Evolutionary conservation across 2,329 filamentous ascomycete genomes (phyloP).

Genomic region (Emydomyces testavorans): DNA sequence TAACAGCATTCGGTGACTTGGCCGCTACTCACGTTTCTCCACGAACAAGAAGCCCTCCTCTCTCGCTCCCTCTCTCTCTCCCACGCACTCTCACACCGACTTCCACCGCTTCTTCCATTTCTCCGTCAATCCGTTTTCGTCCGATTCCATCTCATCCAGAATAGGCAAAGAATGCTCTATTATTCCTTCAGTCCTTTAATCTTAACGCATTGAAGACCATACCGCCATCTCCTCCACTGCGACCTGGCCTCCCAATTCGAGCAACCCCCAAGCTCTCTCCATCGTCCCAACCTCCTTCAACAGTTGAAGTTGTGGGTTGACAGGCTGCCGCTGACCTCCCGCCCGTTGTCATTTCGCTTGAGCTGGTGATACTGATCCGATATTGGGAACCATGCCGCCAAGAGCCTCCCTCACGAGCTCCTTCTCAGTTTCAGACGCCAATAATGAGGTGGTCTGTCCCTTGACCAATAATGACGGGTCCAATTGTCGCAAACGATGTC

Average conservation of each 20-base stretch:
- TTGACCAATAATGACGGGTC: conserved; percentile 93
- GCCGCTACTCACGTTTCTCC: conserved; percentile 6
- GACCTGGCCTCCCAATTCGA: not conserved
- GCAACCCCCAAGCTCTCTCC: not conserved
- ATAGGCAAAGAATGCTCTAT: not conserved
- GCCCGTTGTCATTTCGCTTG: not conserved
- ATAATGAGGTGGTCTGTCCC: conserved; percentile 94
- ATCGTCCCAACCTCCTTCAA: too few relatives aligned
- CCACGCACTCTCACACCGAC: not conserved
- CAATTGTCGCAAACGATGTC: conserved; percentile 91
- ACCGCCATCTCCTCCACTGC: not conserved
- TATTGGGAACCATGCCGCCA: conserved; percentile 59
- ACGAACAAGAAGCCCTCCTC: not conserved
- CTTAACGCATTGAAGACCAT: not conserved
- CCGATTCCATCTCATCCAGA: not conserved
- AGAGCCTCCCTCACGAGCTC: conserved; percentile 76
- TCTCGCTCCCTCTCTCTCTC: conserved; percentile 2
- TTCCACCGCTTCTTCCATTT: conserved; percentile 5
- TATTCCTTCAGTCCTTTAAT: not conserved
- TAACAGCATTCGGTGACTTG: not conserved
- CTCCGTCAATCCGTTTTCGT: conserved; percentile 11
- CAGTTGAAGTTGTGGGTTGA: not conserved
- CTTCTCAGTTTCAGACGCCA: conserved; percentile 82
- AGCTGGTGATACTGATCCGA: not conserved
- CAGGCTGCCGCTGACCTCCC: not conserved